phyloP scores from a whole-genome alignment of 2,329 filamentous ascomycete genomes.

The Sordariomycetes sp. region DNA sequence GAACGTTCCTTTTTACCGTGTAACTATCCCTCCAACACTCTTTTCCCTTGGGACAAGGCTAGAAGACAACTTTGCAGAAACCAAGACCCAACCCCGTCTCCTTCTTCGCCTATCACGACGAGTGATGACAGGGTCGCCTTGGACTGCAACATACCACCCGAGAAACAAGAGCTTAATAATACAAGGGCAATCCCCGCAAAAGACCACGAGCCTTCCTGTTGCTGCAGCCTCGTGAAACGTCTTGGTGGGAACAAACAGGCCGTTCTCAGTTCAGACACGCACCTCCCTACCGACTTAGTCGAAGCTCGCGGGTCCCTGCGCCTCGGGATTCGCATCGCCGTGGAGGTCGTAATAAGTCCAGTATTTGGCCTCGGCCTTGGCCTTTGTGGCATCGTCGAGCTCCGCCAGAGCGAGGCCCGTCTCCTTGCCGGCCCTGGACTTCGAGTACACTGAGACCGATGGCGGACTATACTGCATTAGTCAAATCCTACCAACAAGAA shows the following conservation, averaged over 20 bases:
- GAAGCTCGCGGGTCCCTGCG: slow-evolving; percentile 40
- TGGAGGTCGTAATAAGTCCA: slow-evolving; percentile 43
- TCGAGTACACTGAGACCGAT: slow-evolving; percentile 31
- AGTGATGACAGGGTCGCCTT: neutral
- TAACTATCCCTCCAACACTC: neutral
- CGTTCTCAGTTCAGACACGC: neutral
- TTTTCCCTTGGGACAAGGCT: neutral
- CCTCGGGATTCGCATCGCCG: slow-evolving; percentile 30
- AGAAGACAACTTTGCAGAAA: neutral
- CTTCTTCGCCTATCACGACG: neutral
- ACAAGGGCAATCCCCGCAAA: neutral
- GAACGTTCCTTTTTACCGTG: neutral
- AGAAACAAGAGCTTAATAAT: neutral
- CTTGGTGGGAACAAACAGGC: neutral
- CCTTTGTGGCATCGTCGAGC: slow-evolving; percentile 38
- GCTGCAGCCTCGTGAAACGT: neutral
- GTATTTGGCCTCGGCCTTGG: slow-evolving; percentile 40
- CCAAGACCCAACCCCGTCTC: neutral
- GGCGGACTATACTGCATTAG: slow-evolving; percentile 24
- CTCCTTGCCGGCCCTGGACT: slow-evolving; percentile 29
- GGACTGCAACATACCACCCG: neutral
- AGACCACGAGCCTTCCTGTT: neutral
- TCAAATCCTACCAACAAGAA: slow-evolving; percentile 3
- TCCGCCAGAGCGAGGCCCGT: slow-evolving; percentile 29
- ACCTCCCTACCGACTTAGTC: slow-evolving; percentile 22